These are phyloP conservation scores for Phytophthora tentaculata DNA, from an alignment of 352 stramenopile species.

Conservation along the genomic window DNA sequence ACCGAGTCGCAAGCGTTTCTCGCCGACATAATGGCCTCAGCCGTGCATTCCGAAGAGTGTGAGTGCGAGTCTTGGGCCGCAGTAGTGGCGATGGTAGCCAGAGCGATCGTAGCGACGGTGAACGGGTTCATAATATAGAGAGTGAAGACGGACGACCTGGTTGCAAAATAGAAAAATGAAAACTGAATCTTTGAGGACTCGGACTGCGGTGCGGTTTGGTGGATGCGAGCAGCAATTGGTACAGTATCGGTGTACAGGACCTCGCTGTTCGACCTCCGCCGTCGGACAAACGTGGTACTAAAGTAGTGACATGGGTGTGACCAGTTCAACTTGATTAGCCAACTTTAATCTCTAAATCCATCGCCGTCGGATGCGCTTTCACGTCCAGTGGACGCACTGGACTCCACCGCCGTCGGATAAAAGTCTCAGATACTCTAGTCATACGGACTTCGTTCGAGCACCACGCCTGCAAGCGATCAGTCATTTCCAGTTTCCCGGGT, in stretches of 20 bases:
- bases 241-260: not conserved
- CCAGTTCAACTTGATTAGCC: constrained; percentile 15
- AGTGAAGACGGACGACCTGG: not conserved
- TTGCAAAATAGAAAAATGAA: constrained; percentile 34
- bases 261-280: constrained; percentile 16
- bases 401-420: constrained; percentile 13
- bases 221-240: constrained; percentile 1
- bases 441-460: constrained; percentile 8
- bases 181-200: constrained; percentile 1
- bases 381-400: constrained; percentile 8
- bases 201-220: no score
- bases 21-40: constrained; percentile 24
- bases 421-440: not conserved
- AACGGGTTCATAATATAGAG: constrained; percentile 34
- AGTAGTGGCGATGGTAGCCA: constrained; percentile 12
- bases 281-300: constrained; percentile 15
- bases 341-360: constrained; percentile 7
- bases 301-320: not conserved
- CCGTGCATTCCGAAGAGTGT: constrained; percentile 33
- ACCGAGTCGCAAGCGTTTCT: constrained; percentile 48
- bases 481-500: constrained; percentile 19
- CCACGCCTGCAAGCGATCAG: not conserved
- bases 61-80: constrained; percentile 21
- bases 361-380: constrained; percentile 1
- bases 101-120: constrained; percentile 9